Base-by-base conservation (phyloP, 345 rosid species). In the Sonneratia caseolaris region DNA sequence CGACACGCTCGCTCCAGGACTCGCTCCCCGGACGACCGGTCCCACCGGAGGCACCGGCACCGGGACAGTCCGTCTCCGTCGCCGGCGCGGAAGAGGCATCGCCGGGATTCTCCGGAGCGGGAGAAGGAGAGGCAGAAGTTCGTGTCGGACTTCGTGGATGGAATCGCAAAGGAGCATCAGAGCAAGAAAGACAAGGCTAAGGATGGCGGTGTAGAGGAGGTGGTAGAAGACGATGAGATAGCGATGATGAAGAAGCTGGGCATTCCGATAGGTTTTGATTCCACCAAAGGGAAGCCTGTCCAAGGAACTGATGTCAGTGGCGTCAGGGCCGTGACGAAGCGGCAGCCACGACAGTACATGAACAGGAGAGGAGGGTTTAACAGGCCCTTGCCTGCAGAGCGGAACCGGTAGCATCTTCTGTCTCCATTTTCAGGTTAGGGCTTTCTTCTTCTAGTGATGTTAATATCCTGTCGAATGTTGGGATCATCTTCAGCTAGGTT, bases 171-270 rank as follows among this genome's bases (percentile, higher is more conserved):
- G 75, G 88, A 85, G 84, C 84, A 79, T 71, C 72, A 74, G 83
- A 73, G 83, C 79, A 82, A 74, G 84, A 82, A 76, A 70, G 80
- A 75, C 32, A 78, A 66, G 62, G 57, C 48, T 7, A 40, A 27
- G 62, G 81, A 72, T 47, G 70, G 71, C 43, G 75, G 47, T 47
- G 78, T 42, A 13, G 75, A 49, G 7, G 82, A 59, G 35, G 76
- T 2, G 4, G 74, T 74, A 51, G 88, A 80, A 57, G 85, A 81
- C 77, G 85, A 88, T 69, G 95, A 89, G 79, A 68, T 87, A 11
- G 97, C 92, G 84, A 86, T 91, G 91, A 92, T 96, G 98, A 91
- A 84, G 91, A 89, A 86, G 76, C 73, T 96, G 16, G 97, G 99
- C 78, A 92, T 96, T 77, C 99, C 97, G 0, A 82, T 80, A 8